Conservation (phyloP, 139 green algal species). For the Chlamydomonas urium region DNA sequence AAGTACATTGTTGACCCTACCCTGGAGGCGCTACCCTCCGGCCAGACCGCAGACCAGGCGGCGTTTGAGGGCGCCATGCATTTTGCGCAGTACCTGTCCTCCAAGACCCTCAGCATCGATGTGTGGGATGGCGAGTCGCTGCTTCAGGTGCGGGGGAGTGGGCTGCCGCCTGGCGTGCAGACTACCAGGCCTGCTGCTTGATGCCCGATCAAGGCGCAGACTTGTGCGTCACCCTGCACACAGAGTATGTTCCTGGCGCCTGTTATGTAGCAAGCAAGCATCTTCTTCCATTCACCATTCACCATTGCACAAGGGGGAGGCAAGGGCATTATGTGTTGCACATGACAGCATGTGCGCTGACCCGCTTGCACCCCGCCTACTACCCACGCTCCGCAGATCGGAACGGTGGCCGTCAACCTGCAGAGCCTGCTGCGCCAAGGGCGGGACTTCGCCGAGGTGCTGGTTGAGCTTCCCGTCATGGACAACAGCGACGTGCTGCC, state of each 20-base stretch:
- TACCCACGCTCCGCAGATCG: too few relatives aligned
- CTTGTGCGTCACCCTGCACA: too few relatives aligned
- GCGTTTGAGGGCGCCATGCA: slow-evolving; percentile 39
- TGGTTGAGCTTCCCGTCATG: slow-evolving; percentile 58
- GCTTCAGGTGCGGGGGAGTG: slow-evolving; percentile 43
- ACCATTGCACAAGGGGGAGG: neutral
- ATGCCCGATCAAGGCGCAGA: too few relatives aligned
- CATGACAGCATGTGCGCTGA: neutral
- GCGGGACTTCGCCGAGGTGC: slow-evolving; percentile 44
- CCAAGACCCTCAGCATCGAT: slow-evolving; percentile 48
- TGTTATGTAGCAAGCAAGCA: neutral
- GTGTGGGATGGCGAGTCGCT: slow-evolving; percentile 66
- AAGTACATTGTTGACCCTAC: slow-evolving; percentile 41
- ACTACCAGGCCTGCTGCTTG: too few relatives aligned
- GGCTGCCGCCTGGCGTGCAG: neutral
- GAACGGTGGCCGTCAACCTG: slow-evolving; percentile 44
- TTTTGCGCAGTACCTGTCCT: slow-evolving; percentile 53
- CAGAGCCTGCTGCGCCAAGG: slow-evolving; percentile 59
- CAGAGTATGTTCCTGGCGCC: too few relatives aligned
- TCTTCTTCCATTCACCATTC: neutral
- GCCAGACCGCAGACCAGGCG: slow-evolving; percentile 29
- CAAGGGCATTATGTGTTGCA: neutral
- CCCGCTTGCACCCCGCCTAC: neutral
- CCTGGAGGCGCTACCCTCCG: slow-evolving; percentile 20
- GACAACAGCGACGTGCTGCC: slow-evolving; percentile 13